phyloP scores from a whole-genome alignment of 345 rosid species.

The Anastatica hierochuntica region DNA sequence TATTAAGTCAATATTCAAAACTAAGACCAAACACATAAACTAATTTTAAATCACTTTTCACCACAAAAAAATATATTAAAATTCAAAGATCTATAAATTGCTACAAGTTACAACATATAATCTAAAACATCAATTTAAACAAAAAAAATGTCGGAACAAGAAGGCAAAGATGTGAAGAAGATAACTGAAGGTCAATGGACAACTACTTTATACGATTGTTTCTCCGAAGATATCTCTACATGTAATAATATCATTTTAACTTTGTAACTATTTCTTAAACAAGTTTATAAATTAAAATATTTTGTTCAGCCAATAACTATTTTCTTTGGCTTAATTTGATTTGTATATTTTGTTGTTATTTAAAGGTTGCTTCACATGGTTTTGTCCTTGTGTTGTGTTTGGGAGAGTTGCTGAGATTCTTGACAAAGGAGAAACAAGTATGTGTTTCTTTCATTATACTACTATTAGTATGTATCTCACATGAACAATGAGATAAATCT shows the following conservation, averaged over 20 bases:
- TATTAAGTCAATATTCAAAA: constrained; percentile 13
- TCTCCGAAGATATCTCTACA: constrained; percentile 35
- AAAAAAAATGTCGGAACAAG: no score
- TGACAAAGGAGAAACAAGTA: constrained; percentile 44
- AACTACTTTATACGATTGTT: constrained; percentile 43
- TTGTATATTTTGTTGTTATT: constrained; percentile 1
- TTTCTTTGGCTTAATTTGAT: neutral
- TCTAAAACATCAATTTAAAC: neutral
- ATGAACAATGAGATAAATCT: no score
- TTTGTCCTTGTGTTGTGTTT: constrained; percentile 48
- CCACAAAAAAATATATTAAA: neutral
- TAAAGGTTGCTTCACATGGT: constrained; percentile 36
- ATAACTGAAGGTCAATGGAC: constrained; percentile 41
- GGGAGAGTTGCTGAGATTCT: constrained; percentile 46
- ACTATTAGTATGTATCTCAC: neutral
- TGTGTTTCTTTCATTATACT: neutral
- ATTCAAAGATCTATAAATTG: neutral
- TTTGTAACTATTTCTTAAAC: neutral
- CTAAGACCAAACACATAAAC: constrained; percentile 3
- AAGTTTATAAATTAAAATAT: neutral
- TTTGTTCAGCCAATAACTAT: neutral
- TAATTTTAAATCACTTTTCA: no score
- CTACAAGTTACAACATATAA: neutral
- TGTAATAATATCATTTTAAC: constrained; percentile 23
- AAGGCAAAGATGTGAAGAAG: constrained; percentile 6